Evolutionary conservation across 179 eudicot species (phyloP).

Genomic region (Vitellaria paradoxa): DNA sequence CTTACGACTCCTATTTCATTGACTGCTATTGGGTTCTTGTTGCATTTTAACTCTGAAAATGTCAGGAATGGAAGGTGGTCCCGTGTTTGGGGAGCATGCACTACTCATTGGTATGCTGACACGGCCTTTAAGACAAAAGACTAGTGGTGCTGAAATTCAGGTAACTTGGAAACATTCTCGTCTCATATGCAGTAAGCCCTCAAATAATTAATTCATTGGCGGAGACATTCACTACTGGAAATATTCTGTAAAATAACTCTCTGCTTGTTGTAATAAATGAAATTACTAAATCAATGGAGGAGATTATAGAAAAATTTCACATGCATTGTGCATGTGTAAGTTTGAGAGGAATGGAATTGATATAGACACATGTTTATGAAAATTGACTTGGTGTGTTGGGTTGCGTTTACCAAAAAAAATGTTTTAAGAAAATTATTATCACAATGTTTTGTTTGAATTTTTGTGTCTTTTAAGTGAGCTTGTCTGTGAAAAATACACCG

Average conservation of each 20-base stretch:
- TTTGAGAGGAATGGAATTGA: not conserved
- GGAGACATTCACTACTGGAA: not conserved
- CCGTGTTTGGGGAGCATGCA: constrained; percentile 69
- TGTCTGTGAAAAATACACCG: not conserved
- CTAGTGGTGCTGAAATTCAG: constrained; percentile 92
- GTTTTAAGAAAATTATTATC: not conserved
- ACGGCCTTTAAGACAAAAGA: constrained; percentile 77
- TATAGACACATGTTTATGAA: not conserved
- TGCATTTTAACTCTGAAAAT: constrained; percentile 15
- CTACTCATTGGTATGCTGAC: constrained; percentile 69
- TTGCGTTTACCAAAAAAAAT: no score
- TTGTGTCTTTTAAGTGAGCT: not conserved
- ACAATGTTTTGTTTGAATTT: not conserved
- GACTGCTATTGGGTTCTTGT: constrained; percentile 12
- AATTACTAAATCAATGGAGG: not conserved
- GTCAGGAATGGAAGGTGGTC: constrained; percentile 95
- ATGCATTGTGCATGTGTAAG: not conserved
- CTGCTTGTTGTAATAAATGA: not conserved
- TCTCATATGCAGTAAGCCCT: not conserved
- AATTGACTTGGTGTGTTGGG: no score
- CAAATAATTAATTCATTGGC: not conserved
- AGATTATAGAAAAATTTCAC: not conserved
- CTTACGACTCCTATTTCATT: constrained; percentile 4
- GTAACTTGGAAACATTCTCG: constrained; percentile 30
- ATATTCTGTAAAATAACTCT: not conserved